Base-by-base conservation (phyloP, 192 early-diverging fungal species). In the Entomortierella chlamydospora region DNA sequence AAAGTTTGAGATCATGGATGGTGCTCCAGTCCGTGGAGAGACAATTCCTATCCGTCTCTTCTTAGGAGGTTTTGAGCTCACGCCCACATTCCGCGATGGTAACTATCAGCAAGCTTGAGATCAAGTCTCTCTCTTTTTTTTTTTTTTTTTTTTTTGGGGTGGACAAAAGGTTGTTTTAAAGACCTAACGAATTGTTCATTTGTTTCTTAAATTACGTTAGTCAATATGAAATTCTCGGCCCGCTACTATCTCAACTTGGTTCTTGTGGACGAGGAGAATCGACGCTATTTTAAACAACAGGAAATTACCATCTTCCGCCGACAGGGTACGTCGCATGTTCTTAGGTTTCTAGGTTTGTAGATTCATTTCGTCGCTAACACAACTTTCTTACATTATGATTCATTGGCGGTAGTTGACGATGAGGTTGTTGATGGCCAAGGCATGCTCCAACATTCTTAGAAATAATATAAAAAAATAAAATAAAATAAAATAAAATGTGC, bases 1-100 rank as follows among this genome's bases (percentile, higher is more conserved):
- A 58, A 98, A 97, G 83, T 99, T 98, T 82, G 98, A 99, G 82
- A 99, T 99, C 79, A 99, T 99, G 98, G 98, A 99, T 79, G 98
- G 98, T 11, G 97, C 97, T 25, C 97, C 98, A 30, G 97, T 97
- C 17, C 88, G 91, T 63, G 76, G 95, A 25, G 98, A 99, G 83
- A 97, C 95, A 3, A 99, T 99, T 78, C 98, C 98, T 45, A 99
- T 99, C 72, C 94, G 98, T 30, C 84, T 99, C 47, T 99, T 98
- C 79, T 86, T 99, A 34, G 92, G 93, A 52, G 98, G 97, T 2
- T 99, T 98, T 76, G 98, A 99, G 59, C 85, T 99, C 67, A 99
- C 97, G 10, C 98, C 98, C 7, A 99, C 98, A n/a, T 99, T 95
- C 83, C 85, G 96, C 61, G 94, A 97, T 39, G 68, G 76, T 70